Conservation (phyloP, 768 basidiomycete genomes). For the Xerocomellus intermedius region DNA sequence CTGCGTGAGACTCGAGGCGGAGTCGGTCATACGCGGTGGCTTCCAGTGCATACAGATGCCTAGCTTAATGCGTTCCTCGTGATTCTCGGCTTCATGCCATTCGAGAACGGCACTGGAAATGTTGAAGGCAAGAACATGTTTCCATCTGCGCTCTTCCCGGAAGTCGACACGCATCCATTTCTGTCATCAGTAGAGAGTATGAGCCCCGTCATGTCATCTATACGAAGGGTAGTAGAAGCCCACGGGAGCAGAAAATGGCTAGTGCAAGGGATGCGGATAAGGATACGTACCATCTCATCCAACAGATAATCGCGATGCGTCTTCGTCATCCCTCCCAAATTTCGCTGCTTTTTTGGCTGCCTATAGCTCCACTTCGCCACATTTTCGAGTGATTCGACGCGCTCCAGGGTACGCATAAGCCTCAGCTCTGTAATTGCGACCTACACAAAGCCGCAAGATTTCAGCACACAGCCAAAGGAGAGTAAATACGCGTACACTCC, state of each 20-base stretch:
- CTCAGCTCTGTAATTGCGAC: constrained; percentile 78
- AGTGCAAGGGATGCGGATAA: neutral
- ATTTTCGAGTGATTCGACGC: constrained; percentile 80
- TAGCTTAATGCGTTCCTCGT: constrained; percentile 57
- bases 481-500: constrained; percentile 59
- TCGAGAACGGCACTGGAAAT: constrained; percentile 80
- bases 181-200: constrained; percentile 39
- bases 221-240: neutral
- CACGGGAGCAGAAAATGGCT: neutral
- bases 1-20: constrained; percentile 4
- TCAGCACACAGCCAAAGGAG: neutral
- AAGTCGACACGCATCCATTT: constrained; percentile 98
- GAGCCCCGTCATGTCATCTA: constrained; percentile 3
- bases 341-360: constrained; percentile 92
- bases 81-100: constrained; percentile 77
- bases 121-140: constrained; percentile 78
- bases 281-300: constrained; percentile 83
- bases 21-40: constrained; percentile 38
- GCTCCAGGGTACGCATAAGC: constrained; percentile 75
- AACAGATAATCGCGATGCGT: constrained; percentile 94
- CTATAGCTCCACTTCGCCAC: constrained; percentile 86
- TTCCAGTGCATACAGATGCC: constrained; percentile 73
- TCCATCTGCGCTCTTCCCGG: constrained; percentile 92
- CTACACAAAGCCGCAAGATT: constrained; percentile 35
- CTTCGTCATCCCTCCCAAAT: constrained; percentile 70